Percentiles rank a stretch among this genome's conserved stretches.
Conservation (phyloP, 2,329 filamentous ascomycete genomes). For the Aspergillus sp. region DNA sequence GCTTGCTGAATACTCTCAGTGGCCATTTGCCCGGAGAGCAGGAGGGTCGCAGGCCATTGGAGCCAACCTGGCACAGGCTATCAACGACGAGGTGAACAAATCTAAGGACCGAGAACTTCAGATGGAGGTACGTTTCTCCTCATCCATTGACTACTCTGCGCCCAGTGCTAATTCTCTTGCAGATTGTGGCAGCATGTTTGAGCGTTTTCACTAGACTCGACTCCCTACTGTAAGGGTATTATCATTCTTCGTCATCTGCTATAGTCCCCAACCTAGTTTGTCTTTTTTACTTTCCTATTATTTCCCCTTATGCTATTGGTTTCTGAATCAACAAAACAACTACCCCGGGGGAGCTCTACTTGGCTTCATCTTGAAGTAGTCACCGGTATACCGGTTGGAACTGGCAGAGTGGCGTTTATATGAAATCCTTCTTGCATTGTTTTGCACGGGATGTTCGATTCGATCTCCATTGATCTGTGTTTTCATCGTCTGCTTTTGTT, state of each 20-base stretch:
- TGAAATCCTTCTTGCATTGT: constrained; percentile 28
- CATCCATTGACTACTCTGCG: background rate
- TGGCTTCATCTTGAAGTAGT: constrained; percentile 31
- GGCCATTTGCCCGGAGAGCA: constrained; percentile 83
- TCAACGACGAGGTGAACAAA: constrained; percentile 82
- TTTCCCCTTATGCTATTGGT: constrained; percentile 18
- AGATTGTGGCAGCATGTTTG: constrained; percentile 88
- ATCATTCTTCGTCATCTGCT: constrained; percentile 4
- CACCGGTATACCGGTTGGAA: constrained; percentile 28
- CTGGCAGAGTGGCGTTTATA: constrained; percentile 19
- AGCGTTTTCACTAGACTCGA: constrained; percentile 97
- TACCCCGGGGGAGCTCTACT: constrained; percentile 7
- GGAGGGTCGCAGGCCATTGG: constrained; percentile 80
- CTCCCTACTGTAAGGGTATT: constrained; percentile 70
- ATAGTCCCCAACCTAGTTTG: constrained; percentile 6
- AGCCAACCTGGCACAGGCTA: constrained; percentile 84
- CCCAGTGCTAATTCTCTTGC: constrained; percentile 20
- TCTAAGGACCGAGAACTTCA: constrained; percentile 93
- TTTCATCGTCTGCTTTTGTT: constrained; percentile 14
- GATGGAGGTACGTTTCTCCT: constrained; percentile 69
- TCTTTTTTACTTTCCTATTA: constrained; percentile 6
- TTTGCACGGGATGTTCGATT: constrained; percentile 26
- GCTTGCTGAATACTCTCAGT: constrained; percentile 94
- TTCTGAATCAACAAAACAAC: constrained; percentile 13
- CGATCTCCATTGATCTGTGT: constrained; percentile 17